phyloP scores from a whole-genome alignment of 371 early-diverging fungal species.

The Apophysomyces elegans region DNA sequence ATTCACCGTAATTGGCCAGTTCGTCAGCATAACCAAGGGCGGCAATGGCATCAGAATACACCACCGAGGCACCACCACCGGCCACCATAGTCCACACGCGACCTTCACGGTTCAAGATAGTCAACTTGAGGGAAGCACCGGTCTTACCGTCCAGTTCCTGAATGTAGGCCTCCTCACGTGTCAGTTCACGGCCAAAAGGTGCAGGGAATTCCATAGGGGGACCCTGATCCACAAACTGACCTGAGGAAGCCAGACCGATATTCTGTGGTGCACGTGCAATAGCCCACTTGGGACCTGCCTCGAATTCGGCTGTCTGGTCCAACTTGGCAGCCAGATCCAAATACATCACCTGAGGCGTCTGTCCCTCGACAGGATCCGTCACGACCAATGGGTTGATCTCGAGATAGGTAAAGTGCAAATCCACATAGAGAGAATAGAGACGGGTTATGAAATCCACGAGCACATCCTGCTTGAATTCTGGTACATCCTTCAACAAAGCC shows the following conservation, averaged over 20 bases:
- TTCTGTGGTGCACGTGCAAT: slow-evolving; percentile 72
- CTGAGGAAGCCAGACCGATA: slow-evolving; percentile 50
- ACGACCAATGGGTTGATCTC: slow-evolving; percentile 99
- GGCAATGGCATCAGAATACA: slow-evolving; percentile 96
- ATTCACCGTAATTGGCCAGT: slow-evolving; percentile 99
- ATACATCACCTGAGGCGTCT: slow-evolving; percentile 79
- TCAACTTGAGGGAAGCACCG: slow-evolving; percentile 96
- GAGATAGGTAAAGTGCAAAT: slow-evolving; percentile 96
- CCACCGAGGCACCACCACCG: slow-evolving; percentile 98
- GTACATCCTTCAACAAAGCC: slow-evolving; percentile 65
- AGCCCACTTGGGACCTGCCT: slow-evolving; percentile 91
- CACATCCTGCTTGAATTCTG: slow-evolving; percentile 79
- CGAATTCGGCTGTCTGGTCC: slow-evolving; percentile 98
- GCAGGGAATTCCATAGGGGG: slow-evolving; percentile 98
- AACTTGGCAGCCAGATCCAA: slow-evolving; percentile 97
- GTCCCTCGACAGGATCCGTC: slow-evolving; percentile 65
- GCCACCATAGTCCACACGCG: slow-evolving; percentile 99
- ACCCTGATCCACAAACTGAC: slow-evolving; percentile 68
- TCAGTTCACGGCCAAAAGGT: slow-evolving; percentile 96
- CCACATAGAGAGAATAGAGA: slow-evolving; percentile 92
- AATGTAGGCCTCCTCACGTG: slow-evolving; percentile 96
- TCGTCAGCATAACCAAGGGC: slow-evolving; percentile 92
- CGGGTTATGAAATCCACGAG: slow-evolving; percentile 90
- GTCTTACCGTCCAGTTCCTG: slow-evolving; percentile 97
- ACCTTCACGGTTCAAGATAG: slow-evolving; percentile 92